A percentile compares a stretch with the other conserved stretches of the same genome.
Evolutionary conservation across 148 eudicot species (phyloP).

Genomic region (Silene uniflora): DNA sequence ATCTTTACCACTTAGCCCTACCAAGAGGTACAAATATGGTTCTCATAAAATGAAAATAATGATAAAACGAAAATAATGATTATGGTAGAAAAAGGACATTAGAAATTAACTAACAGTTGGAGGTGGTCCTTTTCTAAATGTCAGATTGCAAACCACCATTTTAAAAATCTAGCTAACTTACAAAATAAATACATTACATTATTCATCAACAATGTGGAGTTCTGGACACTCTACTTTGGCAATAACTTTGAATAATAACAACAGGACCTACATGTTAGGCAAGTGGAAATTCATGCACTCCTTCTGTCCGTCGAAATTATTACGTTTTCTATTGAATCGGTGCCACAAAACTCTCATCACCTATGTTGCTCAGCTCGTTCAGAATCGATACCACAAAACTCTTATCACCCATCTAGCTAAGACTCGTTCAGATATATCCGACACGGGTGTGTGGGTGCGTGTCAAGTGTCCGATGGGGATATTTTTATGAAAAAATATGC

Average conservation of each 20-base stretch:
- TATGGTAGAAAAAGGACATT: background rate
- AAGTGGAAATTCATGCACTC: background rate
- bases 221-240: background rate
- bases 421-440: too few relatives aligned
- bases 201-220: background rate
- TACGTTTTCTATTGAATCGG: too few relatives aligned
- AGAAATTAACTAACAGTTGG: background rate
- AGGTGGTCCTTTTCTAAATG: background rate
- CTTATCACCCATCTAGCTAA: too few relatives aligned
- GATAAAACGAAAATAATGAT: too few relatives aligned
- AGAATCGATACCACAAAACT: too few relatives aligned
- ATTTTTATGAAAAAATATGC: too few relatives aligned
- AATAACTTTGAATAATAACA: background rate
- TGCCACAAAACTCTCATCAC: too few relatives aligned
- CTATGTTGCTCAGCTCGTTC: too few relatives aligned
- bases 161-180: background rate
- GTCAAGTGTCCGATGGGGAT: too few relatives aligned
- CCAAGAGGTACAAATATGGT: background rate
- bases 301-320: too few relatives aligned
- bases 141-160: background rate
- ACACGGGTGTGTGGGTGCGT: too few relatives aligned
- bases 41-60: too few relatives aligned
- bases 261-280: background rate
- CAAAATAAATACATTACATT: background rate
- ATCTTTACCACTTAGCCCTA: background rate